phyloP scores from a whole-genome alignment of 768 basidiomycete genomes.

The Hericium alpestre region DNA sequence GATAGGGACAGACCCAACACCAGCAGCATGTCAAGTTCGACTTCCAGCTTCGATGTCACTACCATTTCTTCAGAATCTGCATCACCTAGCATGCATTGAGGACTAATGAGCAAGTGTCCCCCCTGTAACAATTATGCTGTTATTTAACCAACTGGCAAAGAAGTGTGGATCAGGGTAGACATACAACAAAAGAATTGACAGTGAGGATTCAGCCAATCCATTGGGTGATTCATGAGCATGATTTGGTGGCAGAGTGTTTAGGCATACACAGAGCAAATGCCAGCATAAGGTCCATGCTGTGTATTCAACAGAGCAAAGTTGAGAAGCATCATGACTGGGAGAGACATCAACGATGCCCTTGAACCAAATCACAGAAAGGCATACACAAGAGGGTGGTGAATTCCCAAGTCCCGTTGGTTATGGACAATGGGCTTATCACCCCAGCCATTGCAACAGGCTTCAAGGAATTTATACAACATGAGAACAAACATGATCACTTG shows the following conservation, averaged over 20 bases:
- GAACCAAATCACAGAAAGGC: background rate
- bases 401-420: conserved; percentile 20
- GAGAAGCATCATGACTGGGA: conserved; percentile 14
- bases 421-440: conserved; percentile 15
- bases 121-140: background rate
- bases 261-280: conserved; percentile 18
- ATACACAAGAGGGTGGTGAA: conserved; percentile 17
- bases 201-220: conserved; percentile 16
- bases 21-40: background rate
- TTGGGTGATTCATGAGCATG: background rate
- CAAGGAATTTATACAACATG: conserved; percentile 15
- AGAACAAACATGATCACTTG: conserved; percentile 17
- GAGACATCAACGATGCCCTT: background rate
- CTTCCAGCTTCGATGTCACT: background rate
- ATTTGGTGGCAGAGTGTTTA: background rate
- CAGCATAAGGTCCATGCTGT: conserved; percentile 15
- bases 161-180: background rate
- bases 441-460: conserved; percentile 14
- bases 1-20: too few species aligned
- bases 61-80: background rate
- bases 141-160: background rate
- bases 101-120: background rate
- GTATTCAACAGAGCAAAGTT: conserved; percentile 16
- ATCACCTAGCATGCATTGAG: background rate
- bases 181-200: conserved; percentile 16